Evolutionary conservation across 345 rosid genomes (phyloP), one percentile per base, ranked within the genome.

Genomic region (Populus alba): DNA sequence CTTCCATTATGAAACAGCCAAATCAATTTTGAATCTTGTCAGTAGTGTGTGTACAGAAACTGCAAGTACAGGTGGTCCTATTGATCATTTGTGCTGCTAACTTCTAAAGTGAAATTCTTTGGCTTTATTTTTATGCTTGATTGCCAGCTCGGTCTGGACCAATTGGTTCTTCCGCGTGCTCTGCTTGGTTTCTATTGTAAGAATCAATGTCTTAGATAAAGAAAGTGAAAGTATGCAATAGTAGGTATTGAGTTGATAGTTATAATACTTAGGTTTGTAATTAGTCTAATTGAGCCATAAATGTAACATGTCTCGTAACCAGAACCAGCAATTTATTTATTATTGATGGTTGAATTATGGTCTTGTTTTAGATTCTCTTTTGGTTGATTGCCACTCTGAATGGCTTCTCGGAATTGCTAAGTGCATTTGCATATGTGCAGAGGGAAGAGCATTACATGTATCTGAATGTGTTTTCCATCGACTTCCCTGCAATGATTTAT

Each of bases 61-160:
- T 69, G 67, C 37, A 71, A 47, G 66, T 47, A 57, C 39, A 39
- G 18, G 57, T 66, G 81, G 81, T 66, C 81, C 72, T 55, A 9
- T 67, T 55, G 16, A 22, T 39, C 15, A 8, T 43, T 17, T 67
- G 27, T 51, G 20, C 7, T 39, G 31, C 66, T 27, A 51, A 53
- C 57, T 66, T 38, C 53, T 61, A 16, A 13, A 41, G 39, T 71
- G 23, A 72, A 66, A 25, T 55, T 67, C 61, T 43, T 10, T 39
- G 33, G 51, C 49, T 61, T 59, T 23, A 59, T 59, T 59, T 9
- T 59, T 59, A 27, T 10, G 61, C 73, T 49, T 63, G 68, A 38
- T 31, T 59, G 35, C 33, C 31, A 75, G 65, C 1, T 27, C 45
- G 43, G 47, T 11, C n/a, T 27, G 57, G 38, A 38, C 76, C 76